phyloP scores from a whole-genome alignment of 768 basidiomycete species.

The Roridomyces roridus region DNA sequence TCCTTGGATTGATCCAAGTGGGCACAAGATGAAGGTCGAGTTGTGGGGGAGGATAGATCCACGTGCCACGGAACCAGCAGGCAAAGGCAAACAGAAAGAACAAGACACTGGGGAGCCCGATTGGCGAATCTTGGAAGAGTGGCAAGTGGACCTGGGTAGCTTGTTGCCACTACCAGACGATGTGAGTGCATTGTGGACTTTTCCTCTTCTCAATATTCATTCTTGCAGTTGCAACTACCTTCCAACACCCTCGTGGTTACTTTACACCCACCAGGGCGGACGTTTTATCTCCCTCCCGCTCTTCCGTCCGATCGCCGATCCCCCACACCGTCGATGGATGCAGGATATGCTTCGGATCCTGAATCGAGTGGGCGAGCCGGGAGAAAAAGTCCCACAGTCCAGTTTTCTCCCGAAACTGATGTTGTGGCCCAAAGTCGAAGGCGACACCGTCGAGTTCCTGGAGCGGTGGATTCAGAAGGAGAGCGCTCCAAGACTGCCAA shows the following conservation, averaged over 20 bases:
- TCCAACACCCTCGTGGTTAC: constrained; percentile 77
- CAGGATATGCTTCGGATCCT: constrained; percentile 76
- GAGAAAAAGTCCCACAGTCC: constrained; percentile 33
- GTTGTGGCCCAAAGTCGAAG: constrained; percentile 34
- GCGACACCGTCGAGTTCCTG: constrained; percentile 37
- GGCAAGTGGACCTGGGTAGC: constrained; percentile 66
- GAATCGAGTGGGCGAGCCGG: constrained; percentile 58
- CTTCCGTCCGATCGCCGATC: constrained; percentile 43
- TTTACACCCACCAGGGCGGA: constrained; percentile 64
- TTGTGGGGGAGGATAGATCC: constrained; percentile 59
- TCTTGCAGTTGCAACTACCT: constrained; percentile 51
- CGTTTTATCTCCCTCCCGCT: constrained; percentile 61
- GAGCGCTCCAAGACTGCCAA: constrained; percentile 51
- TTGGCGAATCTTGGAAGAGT: constrained; percentile 74
- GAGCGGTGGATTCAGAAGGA: constrained; percentile 14
- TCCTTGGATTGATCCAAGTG: constrained; percentile 58
- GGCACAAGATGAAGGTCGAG: constrained; percentile 57
- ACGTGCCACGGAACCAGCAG: constrained; percentile 26
- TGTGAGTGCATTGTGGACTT: constrained; percentile 47
- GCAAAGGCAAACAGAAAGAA: constrained; percentile 56
- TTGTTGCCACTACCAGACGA: constrained; percentile 65
- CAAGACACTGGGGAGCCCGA: constrained; percentile 27
- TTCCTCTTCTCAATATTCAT: constrained; percentile 6
- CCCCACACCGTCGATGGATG: constrained; percentile 54
- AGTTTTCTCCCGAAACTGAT: constrained; percentile 18